phyloP scores from a whole-genome alignment of 331 rosid species.

The Quercus phellos region DNA sequence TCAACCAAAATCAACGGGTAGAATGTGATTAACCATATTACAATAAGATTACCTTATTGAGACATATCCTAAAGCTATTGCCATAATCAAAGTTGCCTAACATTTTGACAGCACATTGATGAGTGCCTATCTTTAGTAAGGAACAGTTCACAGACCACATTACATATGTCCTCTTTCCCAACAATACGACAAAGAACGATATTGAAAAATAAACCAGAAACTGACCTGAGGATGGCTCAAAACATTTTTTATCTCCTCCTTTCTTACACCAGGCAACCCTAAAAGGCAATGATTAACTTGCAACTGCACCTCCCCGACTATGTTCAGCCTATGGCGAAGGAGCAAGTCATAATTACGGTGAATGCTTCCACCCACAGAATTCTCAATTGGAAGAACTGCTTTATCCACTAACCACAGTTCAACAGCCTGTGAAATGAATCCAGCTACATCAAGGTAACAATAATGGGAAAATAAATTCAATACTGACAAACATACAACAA shows the following conservation, averaged over 20 bases:
- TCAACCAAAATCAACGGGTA: too few species aligned
- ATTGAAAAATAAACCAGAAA: slow-evolving; percentile 13
- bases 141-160: slow-evolving; percentile 19
- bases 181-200: neutral
- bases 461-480: neutral
- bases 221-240: slow-evolving; percentile 87
- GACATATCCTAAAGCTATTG: slow-evolving; percentile 11
- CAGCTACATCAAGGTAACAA: slow-evolving; percentile 16
- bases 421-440: slow-evolving; percentile 59
- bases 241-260: slow-evolving; percentile 64
- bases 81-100: neutral
- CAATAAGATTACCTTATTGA: neutral
- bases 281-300: slow-evolving; percentile 79
- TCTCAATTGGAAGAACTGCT: slow-evolving; percentile 97
- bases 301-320: slow-evolving; percentile 84
- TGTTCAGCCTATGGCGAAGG: slow-evolving; percentile 84
- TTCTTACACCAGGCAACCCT: slow-evolving; percentile 70
- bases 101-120: slow-evolving; percentile 10
- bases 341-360: slow-evolving; percentile 93
- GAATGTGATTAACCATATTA: too few species aligned
- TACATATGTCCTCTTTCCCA: slow-evolving; percentile 1
- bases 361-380: slow-evolving; percentile 81
- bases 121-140: slow-evolving; percentile 6
- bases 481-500: neutral
- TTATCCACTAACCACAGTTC: slow-evolving; percentile 88